Conservation (phyloP, 805 yeast genomes). For the Tetrapisispora phaffii region DNA sequence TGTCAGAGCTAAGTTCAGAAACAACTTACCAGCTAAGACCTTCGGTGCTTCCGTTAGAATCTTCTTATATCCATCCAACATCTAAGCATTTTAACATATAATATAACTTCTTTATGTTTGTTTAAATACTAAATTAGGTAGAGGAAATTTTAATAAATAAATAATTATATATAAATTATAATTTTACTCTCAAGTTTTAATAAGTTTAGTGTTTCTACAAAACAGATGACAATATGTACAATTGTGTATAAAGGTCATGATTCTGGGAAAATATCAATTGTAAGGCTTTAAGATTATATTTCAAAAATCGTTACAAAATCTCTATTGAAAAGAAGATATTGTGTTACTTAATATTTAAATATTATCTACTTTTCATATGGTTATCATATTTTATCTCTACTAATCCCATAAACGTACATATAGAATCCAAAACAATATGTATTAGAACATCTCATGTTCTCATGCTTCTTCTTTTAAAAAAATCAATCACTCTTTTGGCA, state of each 20-base stretch:
- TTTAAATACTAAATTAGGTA: slow-evolving; percentile 4
- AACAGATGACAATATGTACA: too few species aligned
- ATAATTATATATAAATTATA: slow-evolving; percentile 3
- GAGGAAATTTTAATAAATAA: slow-evolving; percentile 3
- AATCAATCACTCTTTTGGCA: slow-evolving; percentile 68
- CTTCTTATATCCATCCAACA: slow-evolving; percentile 99
- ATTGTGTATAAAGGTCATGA: too few species aligned
- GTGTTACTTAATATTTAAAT: too few species aligned
- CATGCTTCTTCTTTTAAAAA: slow-evolving; percentile 60
- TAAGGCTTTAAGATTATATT: too few species aligned
- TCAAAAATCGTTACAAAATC: too few species aligned
- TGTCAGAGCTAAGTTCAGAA: slow-evolving; percentile 97
- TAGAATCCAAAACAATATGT: too few species aligned
- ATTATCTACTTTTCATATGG: too few species aligned
- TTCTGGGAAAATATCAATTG: too few species aligned
- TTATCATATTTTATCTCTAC: too few species aligned
- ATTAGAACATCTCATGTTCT: slow-evolving; percentile 13
- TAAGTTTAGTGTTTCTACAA: not conserved
- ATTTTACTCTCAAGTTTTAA: slow-evolving; percentile 1
- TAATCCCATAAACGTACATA: too few species aligned
- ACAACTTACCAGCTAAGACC: slow-evolving; percentile 98
- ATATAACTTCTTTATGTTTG: slow-evolving; percentile 3
- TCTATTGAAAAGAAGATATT: too few species aligned
- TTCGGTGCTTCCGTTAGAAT: slow-evolving; percentile 99
- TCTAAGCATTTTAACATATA: slow-evolving; percentile 42